Evolutionary conservation across 1,284 basidiomycete species (phyloP).

Genomic region (Coriolopsis trogii): DNA sequence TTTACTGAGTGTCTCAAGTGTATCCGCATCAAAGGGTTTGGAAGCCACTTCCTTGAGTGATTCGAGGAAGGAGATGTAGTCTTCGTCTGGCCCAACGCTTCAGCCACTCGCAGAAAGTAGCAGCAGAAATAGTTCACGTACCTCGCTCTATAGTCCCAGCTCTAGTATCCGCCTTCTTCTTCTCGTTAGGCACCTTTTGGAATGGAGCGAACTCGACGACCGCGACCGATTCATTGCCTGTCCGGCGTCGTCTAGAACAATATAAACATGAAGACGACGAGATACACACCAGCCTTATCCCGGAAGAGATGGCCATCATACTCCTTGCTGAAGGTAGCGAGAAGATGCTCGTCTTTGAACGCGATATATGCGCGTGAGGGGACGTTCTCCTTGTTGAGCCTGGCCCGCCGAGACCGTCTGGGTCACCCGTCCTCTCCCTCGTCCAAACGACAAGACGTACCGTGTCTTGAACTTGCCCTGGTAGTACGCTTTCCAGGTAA

Average conservation of each 20-base stretch:
- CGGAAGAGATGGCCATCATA: constrained; percentile 94
- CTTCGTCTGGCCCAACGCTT: constrained; percentile 35
- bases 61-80: constrained; percentile 75
- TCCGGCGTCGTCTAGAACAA: background rate
- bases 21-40: constrained; percentile 54
- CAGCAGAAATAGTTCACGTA: constrained; percentile 28
- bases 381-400: constrained; percentile 79
- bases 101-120: background rate
- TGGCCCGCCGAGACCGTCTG: constrained; percentile 29
- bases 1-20: constrained; percentile 68
- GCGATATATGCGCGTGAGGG: constrained; percentile 91
- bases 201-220: constrained; percentile 95
- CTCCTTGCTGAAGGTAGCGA: constrained; percentile 79
- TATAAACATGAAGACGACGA: background rate
- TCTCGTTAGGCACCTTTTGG: constrained; percentile 80
- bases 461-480: constrained; percentile 74
- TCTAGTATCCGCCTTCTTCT: constrained; percentile 71
- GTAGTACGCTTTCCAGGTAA: constrained; percentile 68
- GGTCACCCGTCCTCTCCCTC: background rate
- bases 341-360: constrained; percentile 75
- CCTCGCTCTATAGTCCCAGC: constrained; percentile 82
- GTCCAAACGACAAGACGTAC: constrained; percentile 43
- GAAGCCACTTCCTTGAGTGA: constrained; percentile 52
- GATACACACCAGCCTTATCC: constrained; percentile 81
- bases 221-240: constrained; percentile 86